phyloP scores from a whole-genome alignment of 371 early-diverging fungal genomes.

The Gilbertella persicaria region DNA sequence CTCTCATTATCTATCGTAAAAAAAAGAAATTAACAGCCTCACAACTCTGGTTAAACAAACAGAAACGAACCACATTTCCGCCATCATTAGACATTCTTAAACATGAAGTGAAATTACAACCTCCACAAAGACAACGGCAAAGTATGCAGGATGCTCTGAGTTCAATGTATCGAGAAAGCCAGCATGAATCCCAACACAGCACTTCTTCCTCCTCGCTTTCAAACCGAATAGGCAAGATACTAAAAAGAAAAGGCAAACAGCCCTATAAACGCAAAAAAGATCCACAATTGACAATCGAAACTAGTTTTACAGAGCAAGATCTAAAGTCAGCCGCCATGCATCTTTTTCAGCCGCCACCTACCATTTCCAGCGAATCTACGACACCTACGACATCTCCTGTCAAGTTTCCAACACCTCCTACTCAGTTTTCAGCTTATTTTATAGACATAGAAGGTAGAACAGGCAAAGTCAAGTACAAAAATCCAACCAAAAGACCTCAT shows the following conservation, averaged over 20 bases:
- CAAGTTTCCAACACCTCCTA: conserved; percentile 16
- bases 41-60: conserved; percentile 11
- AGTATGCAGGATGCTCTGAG: conserved; percentile 11
- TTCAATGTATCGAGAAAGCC: conserved; percentile 1
- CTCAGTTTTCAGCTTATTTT: conserved; percentile 20
- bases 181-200: neutral
- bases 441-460: conserved; percentile 7
- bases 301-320: neutral
- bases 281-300: neutral
- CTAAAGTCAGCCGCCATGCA: neutral
- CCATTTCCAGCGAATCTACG: conserved; percentile 16
- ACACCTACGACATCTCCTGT: neutral
- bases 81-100: conserved; percentile 8
- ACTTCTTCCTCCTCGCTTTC: conserved; percentile 13
- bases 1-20: neutral
- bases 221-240: conserved; percentile 5
- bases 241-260: conserved; percentile 21
- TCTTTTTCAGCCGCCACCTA: conserved; percentile 16
- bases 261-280: neutral
- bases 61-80: conserved; percentile 24
- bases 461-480: conserved; percentile 4
- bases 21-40: conserved; percentile 5
- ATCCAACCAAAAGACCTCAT: neutral
- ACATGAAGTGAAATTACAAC: neutral
- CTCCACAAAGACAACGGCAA: conserved; percentile 6